phyloP scores from a whole-genome alignment of 2,329 filamentous ascomycete species.

The Biscogniauxia sp. region DNA sequence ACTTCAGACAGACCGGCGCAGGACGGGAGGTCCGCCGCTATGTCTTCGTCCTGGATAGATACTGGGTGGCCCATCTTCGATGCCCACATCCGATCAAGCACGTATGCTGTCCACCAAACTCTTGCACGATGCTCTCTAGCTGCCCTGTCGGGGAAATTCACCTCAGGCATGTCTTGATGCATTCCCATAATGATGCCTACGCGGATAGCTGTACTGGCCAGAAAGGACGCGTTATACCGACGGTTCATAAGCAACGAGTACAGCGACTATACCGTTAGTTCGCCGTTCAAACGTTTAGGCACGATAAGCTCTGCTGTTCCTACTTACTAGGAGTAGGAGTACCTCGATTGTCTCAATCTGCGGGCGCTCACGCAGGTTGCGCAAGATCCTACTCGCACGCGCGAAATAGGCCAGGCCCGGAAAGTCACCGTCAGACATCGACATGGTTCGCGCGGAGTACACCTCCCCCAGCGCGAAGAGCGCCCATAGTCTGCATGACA shows the following conservation, averaged over 20 bases:
- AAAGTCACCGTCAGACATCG: constrained; percentile 33
- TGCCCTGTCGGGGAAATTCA: constrained; percentile 38
- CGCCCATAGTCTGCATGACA: constrained; percentile 41
- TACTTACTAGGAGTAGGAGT: constrained; percentile 42
- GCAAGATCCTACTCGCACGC: constrained; percentile 37
- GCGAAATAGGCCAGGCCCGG: constrained; percentile 45
- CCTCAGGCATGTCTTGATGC: constrained; percentile 38
- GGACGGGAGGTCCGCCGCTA: constrained; percentile 42
- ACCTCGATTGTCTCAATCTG: constrained; percentile 43
- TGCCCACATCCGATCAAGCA: constrained; percentile 46
- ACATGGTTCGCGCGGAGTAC: constrained; percentile 39
- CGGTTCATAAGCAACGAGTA: constrained; percentile 45
- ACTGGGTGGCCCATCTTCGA: constrained; percentile 48
- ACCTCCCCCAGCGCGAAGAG: constrained; percentile 46
- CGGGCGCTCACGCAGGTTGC: constrained; percentile 41
- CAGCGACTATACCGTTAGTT: constrained; percentile 30
- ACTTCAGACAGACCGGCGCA: constrained; percentile 28
- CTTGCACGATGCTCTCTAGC: constrained; percentile 38
- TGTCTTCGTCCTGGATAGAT: constrained; percentile 47
- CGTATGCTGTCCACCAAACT: constrained; percentile 44
- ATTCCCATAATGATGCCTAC: constrained; percentile 44
- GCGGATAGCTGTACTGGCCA: constrained; percentile 44
- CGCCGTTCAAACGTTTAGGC: not conserved
- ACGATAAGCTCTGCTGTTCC: no score
- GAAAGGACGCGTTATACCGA: constrained; percentile 41